Conservation (phyloP, 164 flowering plant genomes). For the Chimonanthus salicifolius region DNA sequence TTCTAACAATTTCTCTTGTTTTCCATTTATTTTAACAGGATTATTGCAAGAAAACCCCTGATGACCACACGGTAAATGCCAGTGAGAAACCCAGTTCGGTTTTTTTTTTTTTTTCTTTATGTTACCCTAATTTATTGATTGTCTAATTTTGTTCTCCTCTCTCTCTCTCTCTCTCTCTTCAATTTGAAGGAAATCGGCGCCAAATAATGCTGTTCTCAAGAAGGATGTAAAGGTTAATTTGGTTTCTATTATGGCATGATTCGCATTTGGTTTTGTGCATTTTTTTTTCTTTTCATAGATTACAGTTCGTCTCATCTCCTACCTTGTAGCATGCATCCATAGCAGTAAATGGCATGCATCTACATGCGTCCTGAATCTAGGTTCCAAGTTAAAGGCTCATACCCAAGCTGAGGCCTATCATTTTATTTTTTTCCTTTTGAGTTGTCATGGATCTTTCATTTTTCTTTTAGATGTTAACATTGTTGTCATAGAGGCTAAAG, state of each 20-base stretch:
- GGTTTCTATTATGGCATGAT: background rate
- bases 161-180: background rate
- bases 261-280: background rate
- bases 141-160: background rate
- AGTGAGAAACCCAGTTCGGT: background rate
- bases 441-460: background rate
- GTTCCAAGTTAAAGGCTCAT: no score
- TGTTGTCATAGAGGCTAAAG: no score
- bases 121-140: background rate
- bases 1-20: background rate
- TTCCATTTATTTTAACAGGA: background rate
- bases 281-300: background rate
- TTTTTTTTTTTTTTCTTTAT: background rate
- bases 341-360: background rate
- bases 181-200: slow-evolving; percentile 23
- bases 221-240: slow-evolving; percentile 21
- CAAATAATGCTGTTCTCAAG: slow-evolving; percentile 9
- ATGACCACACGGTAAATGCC: slow-evolving; percentile 10
- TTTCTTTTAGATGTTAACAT: background rate
- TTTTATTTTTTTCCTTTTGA: background rate
- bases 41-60: slow-evolving; percentile 6
- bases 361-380: no score
- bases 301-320: background rate
- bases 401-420: background rate
- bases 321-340: background rate